Conservation (phyloP, 768 basidiomycete species). For the Suillus paluster region DNA sequence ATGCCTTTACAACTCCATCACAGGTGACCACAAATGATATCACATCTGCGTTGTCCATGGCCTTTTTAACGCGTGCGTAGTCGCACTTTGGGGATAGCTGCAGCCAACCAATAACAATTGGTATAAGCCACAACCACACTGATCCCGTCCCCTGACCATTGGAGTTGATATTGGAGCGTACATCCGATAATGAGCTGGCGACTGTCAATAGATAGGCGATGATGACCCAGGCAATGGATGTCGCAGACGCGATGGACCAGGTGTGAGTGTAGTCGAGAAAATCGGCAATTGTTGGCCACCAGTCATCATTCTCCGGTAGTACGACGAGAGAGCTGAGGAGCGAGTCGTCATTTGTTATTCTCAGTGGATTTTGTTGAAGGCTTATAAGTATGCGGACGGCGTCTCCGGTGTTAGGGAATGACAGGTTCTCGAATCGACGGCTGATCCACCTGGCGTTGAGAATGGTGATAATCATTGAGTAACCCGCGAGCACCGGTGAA, state of each 20-base stretch:
- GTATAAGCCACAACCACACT: constrained; percentile 49
- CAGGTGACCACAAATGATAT: constrained; percentile 27
- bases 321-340: constrained; percentile 46
- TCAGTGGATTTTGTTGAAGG: constrained; percentile 48
- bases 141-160: constrained; percentile 45
- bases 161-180: constrained; percentile 27
- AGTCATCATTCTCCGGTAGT: constrained; percentile 45
- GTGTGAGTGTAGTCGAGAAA: constrained; percentile 43
- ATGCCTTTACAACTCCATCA: constrained; percentile 9
- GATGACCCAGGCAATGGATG: constrained; percentile 48
- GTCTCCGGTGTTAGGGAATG: constrained; percentile 25
- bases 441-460: constrained; percentile 50
- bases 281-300: constrained; percentile 41
- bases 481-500: constrained; percentile 49
- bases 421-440: constrained; percentile 32
- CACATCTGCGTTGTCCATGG: constrained; percentile 34
- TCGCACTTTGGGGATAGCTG: constrained; percentile 46
- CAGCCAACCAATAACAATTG: constrained; percentile 46
- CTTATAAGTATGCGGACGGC: constrained; percentile 41
- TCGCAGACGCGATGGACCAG: constrained; percentile 45
- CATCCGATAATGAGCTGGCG: constrained; percentile 28
- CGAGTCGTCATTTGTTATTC: constrained; percentile 28
- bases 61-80: constrained; percentile 31
- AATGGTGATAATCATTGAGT: constrained; percentile 49
- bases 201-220: constrained; percentile 48